Evolutionary conservation across 2,329 filamentous ascomycete species (phyloP).

Genomic region (Colletotrichum sp.): DNA sequence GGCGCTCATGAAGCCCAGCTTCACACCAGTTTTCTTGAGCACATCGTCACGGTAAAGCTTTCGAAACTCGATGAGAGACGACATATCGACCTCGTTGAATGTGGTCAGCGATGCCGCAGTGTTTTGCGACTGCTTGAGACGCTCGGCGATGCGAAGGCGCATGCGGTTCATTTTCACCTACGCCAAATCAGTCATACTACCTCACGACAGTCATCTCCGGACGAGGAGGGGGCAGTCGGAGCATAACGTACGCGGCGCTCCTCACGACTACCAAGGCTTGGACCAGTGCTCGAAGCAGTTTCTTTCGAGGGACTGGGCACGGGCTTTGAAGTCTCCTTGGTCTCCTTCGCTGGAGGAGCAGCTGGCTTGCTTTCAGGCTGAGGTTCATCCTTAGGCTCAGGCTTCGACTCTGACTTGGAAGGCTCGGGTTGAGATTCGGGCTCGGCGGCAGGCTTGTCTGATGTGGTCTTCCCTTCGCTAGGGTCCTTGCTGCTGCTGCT

Average conservation of each 20-base stretch:
- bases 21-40: slow-evolving; percentile 94
- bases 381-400: slow-evolving; percentile 47
- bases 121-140: slow-evolving; percentile 98
- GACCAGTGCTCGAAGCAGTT: slow-evolving; percentile 31
- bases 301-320: slow-evolving; percentile 22
- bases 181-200: not conserved
- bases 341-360: slow-evolving; percentile 19
- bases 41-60: slow-evolving; percentile 97
- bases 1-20: slow-evolving; percentile 99
- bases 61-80: slow-evolving; percentile 93
- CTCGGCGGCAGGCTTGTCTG: slow-evolving; percentile 17
- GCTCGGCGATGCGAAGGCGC: slow-evolving; percentile 95
- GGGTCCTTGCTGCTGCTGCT: slow-evolving; percentile 28
- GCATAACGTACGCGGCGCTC: slow-evolving; percentile 77
- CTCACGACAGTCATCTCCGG: not conserved
- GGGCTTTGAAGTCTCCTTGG: slow-evolving; percentile 25
- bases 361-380: slow-evolving; percentile 32
- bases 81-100: slow-evolving; percentile 99
- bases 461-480: not conserved
- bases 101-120: slow-evolving; percentile 96
- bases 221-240: not conserved
- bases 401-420: slow-evolving; percentile 40
- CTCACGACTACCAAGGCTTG: slow-evolving; percentile 73
- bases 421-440: slow-evolving; percentile 23
- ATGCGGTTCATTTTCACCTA: slow-evolving; percentile 99